Conservation (phyloP, 108 stramenopile genomes). For the Mediolabrus comicus region DNA sequence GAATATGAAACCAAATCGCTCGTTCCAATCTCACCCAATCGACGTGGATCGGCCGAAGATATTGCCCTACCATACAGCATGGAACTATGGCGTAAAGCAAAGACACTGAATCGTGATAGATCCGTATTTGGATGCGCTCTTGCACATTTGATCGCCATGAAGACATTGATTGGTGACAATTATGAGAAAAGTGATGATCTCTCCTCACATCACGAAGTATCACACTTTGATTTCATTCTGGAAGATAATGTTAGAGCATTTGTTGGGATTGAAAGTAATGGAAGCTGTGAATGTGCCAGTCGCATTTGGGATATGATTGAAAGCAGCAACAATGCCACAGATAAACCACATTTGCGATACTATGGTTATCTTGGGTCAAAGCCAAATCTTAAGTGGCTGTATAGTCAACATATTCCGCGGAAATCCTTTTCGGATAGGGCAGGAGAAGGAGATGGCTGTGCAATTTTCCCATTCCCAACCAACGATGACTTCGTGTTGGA, state of each 20-base stretch:
- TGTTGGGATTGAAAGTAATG: conserved; percentile 22
- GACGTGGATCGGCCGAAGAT: conserved; percentile 61
- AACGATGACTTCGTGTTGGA: conserved; percentile 55
- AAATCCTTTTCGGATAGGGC: conserved; percentile 16
- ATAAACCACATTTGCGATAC: conserved; percentile 72
- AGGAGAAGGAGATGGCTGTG: neutral
- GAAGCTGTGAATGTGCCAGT: conserved; percentile 54
- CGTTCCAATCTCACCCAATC: conserved; percentile 50
- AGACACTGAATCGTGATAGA: conserved; percentile 76
- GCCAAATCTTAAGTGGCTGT: conserved; percentile 75
- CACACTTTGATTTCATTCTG: conserved; percentile 76
- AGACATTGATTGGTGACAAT: conserved; percentile 39
- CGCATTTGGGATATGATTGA: conserved; percentile 63
- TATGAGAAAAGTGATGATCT: neutral
- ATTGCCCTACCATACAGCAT: conserved; percentile 63
- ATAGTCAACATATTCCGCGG: conserved; percentile 56
- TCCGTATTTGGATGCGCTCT: conserved; percentile 76
- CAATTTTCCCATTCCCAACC: conserved; percentile 67
- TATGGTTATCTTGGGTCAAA: conserved; percentile 82
- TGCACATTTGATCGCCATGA: conserved; percentile 86
- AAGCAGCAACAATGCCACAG: conserved; percentile 19
- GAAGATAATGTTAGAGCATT: conserved; percentile 85
- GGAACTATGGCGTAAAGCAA: conserved; percentile 84
- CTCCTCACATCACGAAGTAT: conserved; percentile 15
- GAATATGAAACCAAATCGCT: conserved; percentile 30